Percentiles rank a stretch among this genome's conserved stretches.
Conservation (phyloP, 2,329 filamentous ascomycete species). For the Fusarium clavum region DNA sequence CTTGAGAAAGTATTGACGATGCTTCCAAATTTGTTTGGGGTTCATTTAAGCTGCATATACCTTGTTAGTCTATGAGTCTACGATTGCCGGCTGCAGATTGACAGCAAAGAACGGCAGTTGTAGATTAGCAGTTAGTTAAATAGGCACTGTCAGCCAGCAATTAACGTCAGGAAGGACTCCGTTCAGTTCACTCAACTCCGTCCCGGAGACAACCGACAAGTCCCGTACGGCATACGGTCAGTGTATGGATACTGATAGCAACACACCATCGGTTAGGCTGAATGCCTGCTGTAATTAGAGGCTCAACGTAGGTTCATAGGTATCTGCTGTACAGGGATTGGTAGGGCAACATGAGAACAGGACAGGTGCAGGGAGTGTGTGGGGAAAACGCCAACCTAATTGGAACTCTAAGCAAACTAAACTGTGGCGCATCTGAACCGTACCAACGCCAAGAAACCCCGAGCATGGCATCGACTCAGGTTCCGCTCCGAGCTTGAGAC, state of each 20-base stretch:
- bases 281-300: conserved; percentile 8
- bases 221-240: conserved; percentile 23
- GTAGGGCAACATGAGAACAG: conserved; percentile 17
- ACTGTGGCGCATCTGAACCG: conserved; percentile 40
- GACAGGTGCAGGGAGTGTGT: conserved; percentile 9
- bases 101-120: conserved; percentile 1
- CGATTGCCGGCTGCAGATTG: background rate
- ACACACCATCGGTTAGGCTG: conserved; percentile 18
- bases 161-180: conserved; percentile 38
- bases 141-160: conserved; percentile 12
- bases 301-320: conserved; percentile 9
- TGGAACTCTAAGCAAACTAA: conserved; percentile 4
- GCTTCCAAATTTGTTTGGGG: background rate
- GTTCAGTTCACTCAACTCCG: conserved; percentile 8
- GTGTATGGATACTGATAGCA: conserved; percentile 17
- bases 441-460: conserved; percentile 33
- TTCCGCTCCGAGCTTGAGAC: conserved; percentile 23
- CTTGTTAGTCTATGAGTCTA: background rate
- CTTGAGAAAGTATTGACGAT: background rate
- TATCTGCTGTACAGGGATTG: conserved; percentile 2
- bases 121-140: conserved; percentile 13
- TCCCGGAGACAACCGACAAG: conserved; percentile 15
- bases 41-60: background rate
- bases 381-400: conserved; percentile 25
- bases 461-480: conserved; percentile 35